Conservation (phyloP, 225 moss, liverwort and hornwort genomes). For the Antitrichia curtipendula region DNA sequence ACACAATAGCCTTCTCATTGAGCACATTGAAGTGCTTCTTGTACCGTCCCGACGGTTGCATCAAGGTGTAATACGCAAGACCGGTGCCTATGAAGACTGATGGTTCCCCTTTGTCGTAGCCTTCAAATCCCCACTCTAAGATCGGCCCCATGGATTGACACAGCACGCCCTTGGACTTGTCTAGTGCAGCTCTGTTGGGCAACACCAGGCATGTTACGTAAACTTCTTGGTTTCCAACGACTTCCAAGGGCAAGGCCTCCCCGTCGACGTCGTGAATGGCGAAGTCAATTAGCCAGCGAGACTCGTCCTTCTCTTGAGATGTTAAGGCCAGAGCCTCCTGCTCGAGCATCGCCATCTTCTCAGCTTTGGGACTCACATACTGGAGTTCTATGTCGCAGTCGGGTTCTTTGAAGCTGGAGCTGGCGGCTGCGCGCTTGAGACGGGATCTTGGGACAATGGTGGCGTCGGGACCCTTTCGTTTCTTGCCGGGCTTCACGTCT, state of each 20-base stretch:
- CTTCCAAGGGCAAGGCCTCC: constrained; percentile 21
- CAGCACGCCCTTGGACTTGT: constrained; percentile 41
- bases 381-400: constrained; percentile 17
- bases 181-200: constrained; percentile 16
- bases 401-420: constrained; percentile 55
- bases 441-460: constrained; percentile 5
- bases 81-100: constrained; percentile 48
- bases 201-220: constrained; percentile 55
- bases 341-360: constrained; percentile 53
- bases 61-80: constrained; percentile 53
- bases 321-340: constrained; percentile 65
- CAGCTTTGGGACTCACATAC: constrained; percentile 32
- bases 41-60: constrained; percentile 55
- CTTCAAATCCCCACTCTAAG: constrained; percentile 70
- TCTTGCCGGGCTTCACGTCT: not conserved
- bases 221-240: constrained; percentile 22
- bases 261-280: constrained; percentile 58
- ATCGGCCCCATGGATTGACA: constrained; percentile 64
- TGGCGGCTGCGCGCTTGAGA: constrained; percentile 72
- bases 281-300: constrained; percentile 63
- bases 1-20: constrained; percentile 57
- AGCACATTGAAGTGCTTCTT: constrained; percentile 55
- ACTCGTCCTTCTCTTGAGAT: constrained; percentile 40
- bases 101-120: constrained; percentile 63
- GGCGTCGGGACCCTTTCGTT: constrained; percentile 6